Percentiles rank a stretch among this genome's conserved stretches.
Conservation (phyloP, 1,284 basidiomycete species). For the Ceratorhiza oryzae-sativae region DNA sequence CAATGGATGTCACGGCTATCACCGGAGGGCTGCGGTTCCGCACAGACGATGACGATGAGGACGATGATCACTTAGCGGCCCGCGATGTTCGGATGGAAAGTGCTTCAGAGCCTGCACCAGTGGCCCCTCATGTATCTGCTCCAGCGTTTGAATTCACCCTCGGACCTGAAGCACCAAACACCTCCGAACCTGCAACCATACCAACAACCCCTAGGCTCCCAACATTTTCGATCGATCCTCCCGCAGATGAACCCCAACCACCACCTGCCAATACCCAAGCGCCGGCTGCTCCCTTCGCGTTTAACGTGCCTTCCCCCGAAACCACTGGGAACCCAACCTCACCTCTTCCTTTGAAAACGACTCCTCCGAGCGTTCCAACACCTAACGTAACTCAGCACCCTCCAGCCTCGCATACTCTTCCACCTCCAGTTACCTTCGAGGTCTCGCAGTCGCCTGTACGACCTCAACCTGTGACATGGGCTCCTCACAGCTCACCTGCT, state of each 20-base stretch:
- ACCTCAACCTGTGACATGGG: slow-evolving; percentile 13
- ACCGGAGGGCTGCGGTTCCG: slow-evolving; percentile 28
- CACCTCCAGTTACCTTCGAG: slow-evolving; percentile 18
- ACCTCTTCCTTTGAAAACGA: not conserved
- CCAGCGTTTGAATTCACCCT: slow-evolving; percentile 5
- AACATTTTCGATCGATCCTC: slow-evolving; percentile 22
- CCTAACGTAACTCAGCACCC: not conserved
- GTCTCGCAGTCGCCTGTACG: slow-evolving; percentile 14
- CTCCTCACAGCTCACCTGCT: slow-evolving; percentile 16
- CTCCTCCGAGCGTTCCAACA: not conserved
- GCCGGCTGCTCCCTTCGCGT: slow-evolving; percentile 11
- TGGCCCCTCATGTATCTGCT: not conserved
- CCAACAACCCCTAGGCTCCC: not conserved
- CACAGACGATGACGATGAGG: slow-evolving; percentile 11
- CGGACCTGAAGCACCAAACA: not conserved
- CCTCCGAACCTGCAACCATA: not conserved
- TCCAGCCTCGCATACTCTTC: not conserved
- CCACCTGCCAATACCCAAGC: not conserved
- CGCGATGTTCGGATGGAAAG: not conserved
- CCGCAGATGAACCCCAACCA: not conserved
- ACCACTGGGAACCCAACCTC: not conserved
- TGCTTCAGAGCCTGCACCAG: not conserved
- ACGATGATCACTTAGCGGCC: slow-evolving; percentile 8
- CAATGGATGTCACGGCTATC: slow-evolving; percentile 32
- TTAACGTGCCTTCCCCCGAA: slow-evolving; percentile 2